phyloP scores from a whole-genome alignment of 2,329 filamentous ascomycete genomes.

The Colletotrichum sp. region DNA sequence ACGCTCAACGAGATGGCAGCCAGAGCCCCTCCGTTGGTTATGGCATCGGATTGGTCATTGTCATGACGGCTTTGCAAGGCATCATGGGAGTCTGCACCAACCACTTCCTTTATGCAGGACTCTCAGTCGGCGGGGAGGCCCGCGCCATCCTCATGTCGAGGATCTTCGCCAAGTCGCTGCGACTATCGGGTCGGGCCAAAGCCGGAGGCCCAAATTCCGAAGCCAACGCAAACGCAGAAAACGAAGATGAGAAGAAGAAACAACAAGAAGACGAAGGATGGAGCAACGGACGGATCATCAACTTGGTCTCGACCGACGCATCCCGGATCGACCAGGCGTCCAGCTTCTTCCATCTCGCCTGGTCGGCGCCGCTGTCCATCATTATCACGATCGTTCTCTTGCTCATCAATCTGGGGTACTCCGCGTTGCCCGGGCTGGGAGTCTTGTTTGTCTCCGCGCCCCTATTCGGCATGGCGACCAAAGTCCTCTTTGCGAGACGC shows the following conservation, averaged over 20 bases:
- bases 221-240: conserved; percentile 22
- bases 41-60: conserved; percentile 40
- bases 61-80: conserved; percentile 81
- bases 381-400: conserved; percentile 80
- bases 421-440: conserved; percentile 84
- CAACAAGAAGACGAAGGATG: conserved; percentile 60
- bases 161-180: conserved; percentile 92
- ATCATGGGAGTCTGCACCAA: conserved; percentile 80
- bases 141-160: conserved; percentile 82
- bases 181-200: conserved; percentile 82
- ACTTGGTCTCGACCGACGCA: conserved; percentile 93
- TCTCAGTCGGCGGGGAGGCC: conserved; percentile 85
- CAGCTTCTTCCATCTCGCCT: conserved; percentile 87
- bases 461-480: conserved; percentile 68
- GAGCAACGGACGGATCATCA: conserved; percentile 90
- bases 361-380: conserved; percentile 77
- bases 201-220: conserved; percentile 61
- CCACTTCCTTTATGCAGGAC: conserved; percentile 92
- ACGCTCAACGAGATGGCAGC: conserved; percentile 21
- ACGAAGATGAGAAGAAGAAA: neutral
- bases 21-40: neutral
- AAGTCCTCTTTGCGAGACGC: conserved; percentile 73
- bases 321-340: conserved; percentile 89
- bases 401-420: conserved; percentile 86
- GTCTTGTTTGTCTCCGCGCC: conserved; percentile 80